Evolutionary conservation across 176 grass and related monocot genomes (phyloP).

Genomic region (Zoysia pacifica): DNA sequence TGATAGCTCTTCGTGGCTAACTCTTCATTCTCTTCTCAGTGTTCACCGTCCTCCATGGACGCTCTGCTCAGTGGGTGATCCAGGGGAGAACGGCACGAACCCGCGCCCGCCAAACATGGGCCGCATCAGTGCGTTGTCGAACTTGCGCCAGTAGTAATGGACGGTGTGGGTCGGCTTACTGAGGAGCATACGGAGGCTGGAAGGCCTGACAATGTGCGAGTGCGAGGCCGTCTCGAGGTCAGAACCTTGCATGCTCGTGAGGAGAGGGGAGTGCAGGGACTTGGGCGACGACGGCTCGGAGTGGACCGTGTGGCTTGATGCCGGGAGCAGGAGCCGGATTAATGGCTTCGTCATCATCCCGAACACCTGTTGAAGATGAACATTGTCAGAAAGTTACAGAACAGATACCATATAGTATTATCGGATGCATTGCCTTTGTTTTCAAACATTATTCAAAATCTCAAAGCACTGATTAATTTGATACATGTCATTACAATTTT

Average conservation of each 20-base stretch:
- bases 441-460: not conserved
- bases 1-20: not conserved
- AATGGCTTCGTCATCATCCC: slow-evolving; percentile 96
- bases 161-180: slow-evolving; percentile 79
- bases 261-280: slow-evolving; percentile 59
- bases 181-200: slow-evolving; percentile 90
- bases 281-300: slow-evolving; percentile 83
- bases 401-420: not conserved
- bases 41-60: slow-evolving; percentile 37
- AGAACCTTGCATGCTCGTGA: slow-evolving; percentile 54
- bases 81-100: slow-evolving; percentile 75
- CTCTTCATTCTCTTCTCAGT: not conserved
- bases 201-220: slow-evolving; percentile 56
- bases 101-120: slow-evolving; percentile 88
- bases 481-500: too few species aligned
- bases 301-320: not conserved
- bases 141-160: slow-evolving; percentile 99
- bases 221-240: slow-evolving; percentile 48
- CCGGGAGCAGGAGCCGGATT: slow-evolving; percentile 65
- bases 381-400: slow-evolving; percentile 31
- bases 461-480: too few species aligned
- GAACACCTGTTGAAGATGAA: slow-evolving; percentile 57
- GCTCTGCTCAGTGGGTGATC: slow-evolving; percentile 71
- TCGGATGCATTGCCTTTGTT: not conserved
- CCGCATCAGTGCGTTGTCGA: slow-evolving; percentile 93